Percentiles rank a stretch among this genome's conserved stretches.
Conservation (phyloP, 257 asterid genomes). For the Ilex asprella region DNA sequence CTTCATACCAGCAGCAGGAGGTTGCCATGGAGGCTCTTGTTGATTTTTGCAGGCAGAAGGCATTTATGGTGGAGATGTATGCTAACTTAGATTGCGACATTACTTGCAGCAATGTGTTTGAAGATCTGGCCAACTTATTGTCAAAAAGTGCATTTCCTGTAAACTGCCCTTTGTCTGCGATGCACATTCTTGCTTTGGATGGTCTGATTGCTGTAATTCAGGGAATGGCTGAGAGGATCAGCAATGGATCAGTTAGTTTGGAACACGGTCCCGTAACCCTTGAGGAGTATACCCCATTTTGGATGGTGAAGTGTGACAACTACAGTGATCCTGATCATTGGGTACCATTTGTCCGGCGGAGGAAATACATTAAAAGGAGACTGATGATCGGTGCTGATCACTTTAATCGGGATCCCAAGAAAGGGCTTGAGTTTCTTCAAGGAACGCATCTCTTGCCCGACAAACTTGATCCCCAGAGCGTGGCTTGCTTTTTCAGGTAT, state of each 20-base stretch:
- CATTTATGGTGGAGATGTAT: slow-evolving; percentile 91
- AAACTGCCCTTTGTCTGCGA: slow-evolving; percentile 83
- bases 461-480: slow-evolving; percentile 96
- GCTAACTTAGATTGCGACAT: slow-evolving; percentile 94
- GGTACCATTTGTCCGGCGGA: slow-evolving; percentile 84
- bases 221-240: slow-evolving; percentile 99
- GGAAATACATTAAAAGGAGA: slow-evolving; percentile 85
- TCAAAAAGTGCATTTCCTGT: slow-evolving; percentile 97
- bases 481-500: slow-evolving; percentile 93
- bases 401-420: slow-evolving; percentile 95
- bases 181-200: slow-evolving; percentile 98
- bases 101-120: slow-evolving; percentile 90
- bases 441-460: slow-evolving; percentile 93
- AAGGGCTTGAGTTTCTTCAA: slow-evolving; percentile 94
- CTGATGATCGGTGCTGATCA: slow-evolving; percentile 98
- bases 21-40: slow-evolving; percentile 98
- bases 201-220: slow-evolving; percentile 96
- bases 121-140: slow-evolving; percentile 87
- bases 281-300: slow-evolving; percentile 81
- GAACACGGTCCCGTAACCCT: slow-evolving; percentile 53
- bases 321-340: slow-evolving; percentile 79
- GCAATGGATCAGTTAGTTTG: slow-evolving; percentile 65
- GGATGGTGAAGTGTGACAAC: slow-evolving; percentile 93
- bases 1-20: slow-evolving; percentile 97
- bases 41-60: slow-evolving; percentile 91